A percentile compares a stretch with the other conserved stretches of the same genome.
phyloP scores from a whole-genome alignment of 2,329 filamentous ascomycete genomes.

The Myriosclerotinia curreyana region DNA sequence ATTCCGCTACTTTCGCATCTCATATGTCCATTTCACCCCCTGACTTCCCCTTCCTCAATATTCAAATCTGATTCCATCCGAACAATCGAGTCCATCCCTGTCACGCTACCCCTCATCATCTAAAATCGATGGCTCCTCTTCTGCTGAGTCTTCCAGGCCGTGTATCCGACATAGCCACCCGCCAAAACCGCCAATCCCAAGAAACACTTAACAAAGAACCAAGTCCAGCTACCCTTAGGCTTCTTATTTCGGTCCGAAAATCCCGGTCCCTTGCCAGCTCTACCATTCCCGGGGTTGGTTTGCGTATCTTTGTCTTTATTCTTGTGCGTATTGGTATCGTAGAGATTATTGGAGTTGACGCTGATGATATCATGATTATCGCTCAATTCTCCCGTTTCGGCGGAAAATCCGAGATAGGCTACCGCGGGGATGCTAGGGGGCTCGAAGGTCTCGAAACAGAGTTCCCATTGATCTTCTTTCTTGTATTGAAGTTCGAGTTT shows the following conservation, averaged over 20 bases:
- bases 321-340: conserved; percentile 54
- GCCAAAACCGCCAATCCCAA: conserved; percentile 67
- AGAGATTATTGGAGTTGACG: conserved; percentile 83
- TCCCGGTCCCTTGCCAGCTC: conserved; percentile 24
- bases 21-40: background rate
- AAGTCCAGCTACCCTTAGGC: conserved; percentile 56
- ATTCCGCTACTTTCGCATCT: background rate
- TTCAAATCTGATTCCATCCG: background rate
- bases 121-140: conserved; percentile 39
- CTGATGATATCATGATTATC: conserved; percentile 98
- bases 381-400: conserved; percentile 92
- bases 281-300: background rate
- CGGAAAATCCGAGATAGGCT: conserved; percentile 72
- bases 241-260: conserved; percentile 28
- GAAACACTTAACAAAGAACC: conserved; percentile 79
- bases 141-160: conserved; percentile 63
- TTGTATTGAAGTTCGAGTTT: conserved; percentile 94
- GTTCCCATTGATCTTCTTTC: conserved; percentile 78
- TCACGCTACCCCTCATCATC: background rate
- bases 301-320: conserved; percentile 15
- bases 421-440: conserved; percentile 75
- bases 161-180: conserved; percentile 82
- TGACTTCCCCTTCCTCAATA: background rate
- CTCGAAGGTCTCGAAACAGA: conserved; percentile 76
- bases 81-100: background rate